phyloP scores from a whole-genome alignment of 2,329 filamentous ascomycete species.

The Talaromyces amestolkiae region DNA sequence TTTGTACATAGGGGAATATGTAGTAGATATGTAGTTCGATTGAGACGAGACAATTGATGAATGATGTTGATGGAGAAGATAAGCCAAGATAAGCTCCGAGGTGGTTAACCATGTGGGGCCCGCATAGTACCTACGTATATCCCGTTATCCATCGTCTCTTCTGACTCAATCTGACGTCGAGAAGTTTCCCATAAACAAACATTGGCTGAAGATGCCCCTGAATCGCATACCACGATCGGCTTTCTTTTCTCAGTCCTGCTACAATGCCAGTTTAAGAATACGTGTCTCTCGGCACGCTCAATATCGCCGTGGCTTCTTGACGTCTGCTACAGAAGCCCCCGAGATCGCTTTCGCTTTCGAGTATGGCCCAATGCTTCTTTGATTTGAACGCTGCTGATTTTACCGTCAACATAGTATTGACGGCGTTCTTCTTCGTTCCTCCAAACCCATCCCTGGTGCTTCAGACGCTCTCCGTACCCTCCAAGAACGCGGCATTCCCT shows the following conservation, averaged over 20 bases:
- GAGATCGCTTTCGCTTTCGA: slow-evolving; percentile 49
- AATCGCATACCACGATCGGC: slow-evolving; percentile 8
- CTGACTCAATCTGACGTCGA: neutral
- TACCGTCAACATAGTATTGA: slow-evolving; percentile 64
- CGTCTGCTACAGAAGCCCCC: slow-evolving; percentile 32
- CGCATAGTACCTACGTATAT: neutral
- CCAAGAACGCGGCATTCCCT: slow-evolving; percentile 73
- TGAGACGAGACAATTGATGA: neutral
- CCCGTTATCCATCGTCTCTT: neutral
- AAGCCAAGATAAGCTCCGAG: neutral
- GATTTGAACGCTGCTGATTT: slow-evolving; percentile 3
- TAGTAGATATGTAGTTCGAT: neutral
- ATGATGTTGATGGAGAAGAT: neutral
- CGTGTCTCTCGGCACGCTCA: neutral
- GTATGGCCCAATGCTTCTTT: slow-evolving; percentile 29
- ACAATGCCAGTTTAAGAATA: neutral
- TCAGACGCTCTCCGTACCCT: slow-evolving; percentile 70
- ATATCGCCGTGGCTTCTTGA: slow-evolving; percentile 29
- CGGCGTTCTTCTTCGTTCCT: slow-evolving; percentile 85
- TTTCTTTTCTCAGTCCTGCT: neutral
- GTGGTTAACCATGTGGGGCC: neutral
- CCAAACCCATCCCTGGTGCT: slow-evolving; percentile 75
- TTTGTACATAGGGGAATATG: neutral
- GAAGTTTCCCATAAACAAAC: neutral
- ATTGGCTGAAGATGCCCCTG: slow-evolving; percentile 12